Percentiles rank a stretch among this genome's conserved stretches.
Conservation (phyloP, 1,284 basidiomycete genomes). For the Tylopilus orsonianus region DNA sequence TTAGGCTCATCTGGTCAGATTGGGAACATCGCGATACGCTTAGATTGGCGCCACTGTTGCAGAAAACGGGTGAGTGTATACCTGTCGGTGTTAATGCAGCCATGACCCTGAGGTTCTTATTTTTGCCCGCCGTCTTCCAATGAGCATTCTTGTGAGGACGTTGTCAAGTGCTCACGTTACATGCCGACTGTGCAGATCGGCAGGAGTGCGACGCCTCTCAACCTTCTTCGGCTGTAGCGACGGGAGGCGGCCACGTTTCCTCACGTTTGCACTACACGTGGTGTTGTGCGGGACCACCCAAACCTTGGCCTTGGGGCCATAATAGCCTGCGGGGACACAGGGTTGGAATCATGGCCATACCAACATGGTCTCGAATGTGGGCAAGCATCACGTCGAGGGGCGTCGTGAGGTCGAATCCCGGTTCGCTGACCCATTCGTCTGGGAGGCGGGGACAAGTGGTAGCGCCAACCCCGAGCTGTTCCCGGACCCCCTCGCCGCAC, state of each 20-base stretch:
- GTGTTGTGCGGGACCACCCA: background rate
- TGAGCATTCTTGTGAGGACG: background rate
- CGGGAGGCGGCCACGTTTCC: constrained; percentile 7
- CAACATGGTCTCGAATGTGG: background rate
- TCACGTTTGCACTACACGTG: constrained; percentile 7
- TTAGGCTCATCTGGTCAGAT: background rate
- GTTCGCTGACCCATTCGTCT: background rate
- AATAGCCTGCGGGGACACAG: background rate
- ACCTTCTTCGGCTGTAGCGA: background rate
- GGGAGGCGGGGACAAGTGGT: background rate
- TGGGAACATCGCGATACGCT: background rate
- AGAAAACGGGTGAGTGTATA: too few relatives aligned
- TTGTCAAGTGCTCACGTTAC: background rate
- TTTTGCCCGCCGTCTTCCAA: background rate
- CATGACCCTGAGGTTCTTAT: too few relatives aligned
- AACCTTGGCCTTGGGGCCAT: background rate
- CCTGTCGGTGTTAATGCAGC: too few relatives aligned
- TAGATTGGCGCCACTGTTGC: too few relatives aligned
- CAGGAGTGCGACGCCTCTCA: background rate
- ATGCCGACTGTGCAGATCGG: background rate
- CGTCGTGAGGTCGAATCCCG: background rate
- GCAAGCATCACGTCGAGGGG: too few relatives aligned
- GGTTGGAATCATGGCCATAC: too few relatives aligned
- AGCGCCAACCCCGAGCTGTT: background rate
- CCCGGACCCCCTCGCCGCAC: background rate